These are phyloP conservation scores for Iris macrosiphon DNA, from an alignment of 106 monocot species.

Conservation along the genomic window DNA sequence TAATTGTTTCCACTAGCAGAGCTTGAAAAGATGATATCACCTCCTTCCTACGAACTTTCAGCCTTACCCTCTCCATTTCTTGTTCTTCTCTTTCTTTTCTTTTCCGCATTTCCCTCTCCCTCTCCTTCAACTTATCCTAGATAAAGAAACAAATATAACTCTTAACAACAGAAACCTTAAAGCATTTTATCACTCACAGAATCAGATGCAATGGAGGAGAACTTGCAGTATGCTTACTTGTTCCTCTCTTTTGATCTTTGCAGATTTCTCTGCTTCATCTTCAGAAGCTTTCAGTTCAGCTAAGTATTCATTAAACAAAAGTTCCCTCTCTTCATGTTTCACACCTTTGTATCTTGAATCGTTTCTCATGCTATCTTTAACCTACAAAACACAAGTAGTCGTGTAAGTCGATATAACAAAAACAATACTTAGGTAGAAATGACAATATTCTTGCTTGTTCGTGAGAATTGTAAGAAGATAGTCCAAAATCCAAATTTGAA, in stretches of 20 bases:
- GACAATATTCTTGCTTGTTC: no score
- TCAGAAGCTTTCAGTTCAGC: slow-evolving; percentile 68
- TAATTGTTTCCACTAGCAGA: slow-evolving; percentile 87
- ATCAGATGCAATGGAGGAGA: background rate
- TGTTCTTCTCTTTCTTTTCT: slow-evolving; percentile 97
- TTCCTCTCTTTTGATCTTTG: slow-evolving; percentile 73
- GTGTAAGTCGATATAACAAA: background rate
- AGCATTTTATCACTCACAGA: no score
- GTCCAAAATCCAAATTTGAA: no score
- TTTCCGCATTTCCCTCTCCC: slow-evolving; percentile 86
- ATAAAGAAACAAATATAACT: background rate
- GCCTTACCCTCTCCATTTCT: slow-evolving; percentile 87
- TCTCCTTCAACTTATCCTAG: slow-evolving; percentile 88
- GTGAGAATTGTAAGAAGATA: no score
- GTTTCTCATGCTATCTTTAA: slow-evolving; percentile 78
- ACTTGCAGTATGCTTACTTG: slow-evolving; percentile 37
- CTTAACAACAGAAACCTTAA: background rate
- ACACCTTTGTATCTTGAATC: slow-evolving; percentile 79
- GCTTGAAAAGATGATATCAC: slow-evolving; percentile 76
- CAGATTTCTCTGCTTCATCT: slow-evolving; percentile 56
- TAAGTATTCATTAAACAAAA: slow-evolving; percentile 78
- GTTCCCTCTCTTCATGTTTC: slow-evolving; percentile 80
- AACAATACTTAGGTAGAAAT: no score
- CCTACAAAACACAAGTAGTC: slow-evolving; percentile 26
- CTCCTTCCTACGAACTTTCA: slow-evolving; percentile 87